Base-by-base conservation (phyloP, 306 rosid genomes). In the Prosopis cineraria region DNA sequence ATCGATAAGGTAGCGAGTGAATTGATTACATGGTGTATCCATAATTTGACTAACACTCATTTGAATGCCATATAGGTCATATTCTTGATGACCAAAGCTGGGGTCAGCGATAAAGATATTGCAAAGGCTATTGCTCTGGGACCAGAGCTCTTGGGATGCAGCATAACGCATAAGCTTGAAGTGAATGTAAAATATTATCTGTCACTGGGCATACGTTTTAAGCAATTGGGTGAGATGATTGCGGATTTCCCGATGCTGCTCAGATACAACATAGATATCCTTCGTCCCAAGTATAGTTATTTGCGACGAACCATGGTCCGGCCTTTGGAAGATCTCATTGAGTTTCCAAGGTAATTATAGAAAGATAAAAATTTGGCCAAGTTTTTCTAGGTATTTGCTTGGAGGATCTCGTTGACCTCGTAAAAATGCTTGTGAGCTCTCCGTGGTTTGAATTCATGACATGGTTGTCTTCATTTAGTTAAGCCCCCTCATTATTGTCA, bases 221-320 rank as follows among this genome's bases (percentile, higher is more conserved):
- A 55, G 72, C 89, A 81, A 68, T 60, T 94, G 82, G 98, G 97
- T 56, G 93, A 92, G 86, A 92, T 92, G 97, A 71, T 92, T 71
- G 87, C 97, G 24, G 93, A 94, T 84, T 94, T 94, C 77, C 98
- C 97, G 50, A 86, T 92, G 93, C 92, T 90, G 63, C 95, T 92
- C 37, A 89, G 90, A 70, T 94, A 92, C 83, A 94, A 87, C 68
- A 45, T 78, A 12, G 95, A 94, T 72, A 74, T 92, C 62, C 93
- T 92, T 41, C 91, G 95, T 72, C 98, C 97, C 36, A 94, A 92
- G 84, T 94, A 94, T 76, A 81, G 55, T 27, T 94, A 87, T 82
- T 72, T 94, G 84, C 86, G 97, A 78, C 89, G 79, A 82, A 92
- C 93, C 70, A 94, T 94, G 98, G 88, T 94, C 66, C 92, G 88